Conservation (phyloP, 441 rosid species). For the Theobroma grandiflorum region DNA sequence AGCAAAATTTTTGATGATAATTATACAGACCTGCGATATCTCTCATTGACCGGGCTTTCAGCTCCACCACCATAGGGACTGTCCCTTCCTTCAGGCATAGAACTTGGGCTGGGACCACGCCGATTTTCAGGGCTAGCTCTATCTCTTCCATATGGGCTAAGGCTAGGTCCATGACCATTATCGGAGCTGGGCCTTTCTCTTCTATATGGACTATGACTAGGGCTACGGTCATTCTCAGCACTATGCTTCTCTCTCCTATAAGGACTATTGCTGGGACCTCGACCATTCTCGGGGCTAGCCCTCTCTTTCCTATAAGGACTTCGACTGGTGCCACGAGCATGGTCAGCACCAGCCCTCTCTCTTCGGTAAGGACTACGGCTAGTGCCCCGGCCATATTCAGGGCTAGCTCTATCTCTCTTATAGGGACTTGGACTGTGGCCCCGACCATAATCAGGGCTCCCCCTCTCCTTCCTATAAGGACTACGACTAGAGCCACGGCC, state of each 20-base stretch:
- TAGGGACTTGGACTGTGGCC: slow-evolving; percentile 54
- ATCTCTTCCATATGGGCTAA: slow-evolving; percentile 46
- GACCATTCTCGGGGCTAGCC: slow-evolving; percentile 46
- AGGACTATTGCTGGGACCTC: slow-evolving; percentile 43
- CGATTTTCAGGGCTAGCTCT: slow-evolving; percentile 51
- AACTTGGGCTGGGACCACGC: slow-evolving; percentile 44
- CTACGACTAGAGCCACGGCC: slow-evolving; percentile 70
- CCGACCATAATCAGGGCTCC: slow-evolving; percentile 69
- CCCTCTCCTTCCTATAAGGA: slow-evolving; percentile 63
- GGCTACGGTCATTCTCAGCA: slow-evolving; percentile 46
- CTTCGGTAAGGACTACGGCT: slow-evolving; percentile 56
- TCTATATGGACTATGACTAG: slow-evolving; percentile 51
- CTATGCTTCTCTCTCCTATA: slow-evolving; percentile 47
- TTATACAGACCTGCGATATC: slow-evolving; percentile 59
- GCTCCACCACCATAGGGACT: slow-evolving; percentile 26
- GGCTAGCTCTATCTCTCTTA: slow-evolving; percentile 58
- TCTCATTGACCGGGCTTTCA: slow-evolving; percentile 38
- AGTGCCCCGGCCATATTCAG: slow-evolving; percentile 44
- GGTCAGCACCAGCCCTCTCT: slow-evolving; percentile 51
- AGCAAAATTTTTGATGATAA: not conserved
- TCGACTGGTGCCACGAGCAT: slow-evolving; percentile 48
- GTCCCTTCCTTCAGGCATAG: slow-evolving; percentile 45
- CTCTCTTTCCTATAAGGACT: slow-evolving; percentile 57
- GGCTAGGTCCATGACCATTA: slow-evolving; percentile 50
- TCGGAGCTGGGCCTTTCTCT: slow-evolving; percentile 43